Conservation (phyloP, 1,284 basidiomycete species). For the Leccinum fallax region DNA sequence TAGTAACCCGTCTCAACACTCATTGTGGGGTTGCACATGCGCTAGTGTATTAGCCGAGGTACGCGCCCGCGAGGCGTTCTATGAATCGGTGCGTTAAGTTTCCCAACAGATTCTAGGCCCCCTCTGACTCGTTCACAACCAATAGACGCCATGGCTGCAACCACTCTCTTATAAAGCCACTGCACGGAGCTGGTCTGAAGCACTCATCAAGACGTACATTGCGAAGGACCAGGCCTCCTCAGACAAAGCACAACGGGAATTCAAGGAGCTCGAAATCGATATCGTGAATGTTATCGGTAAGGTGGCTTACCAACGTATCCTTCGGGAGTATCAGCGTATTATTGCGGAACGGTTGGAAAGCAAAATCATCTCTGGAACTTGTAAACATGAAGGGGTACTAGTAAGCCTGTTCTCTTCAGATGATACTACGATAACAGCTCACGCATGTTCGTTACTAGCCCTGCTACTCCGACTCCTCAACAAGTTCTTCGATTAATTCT, state of each 20-base stretch:
- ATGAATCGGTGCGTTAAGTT: not conserved
- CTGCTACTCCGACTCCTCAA: too few relatives aligned
- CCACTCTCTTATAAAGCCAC: not conserved
- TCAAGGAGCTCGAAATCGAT: not conserved
- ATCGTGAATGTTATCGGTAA: too few relatives aligned
- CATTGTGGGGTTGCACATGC: not conserved
- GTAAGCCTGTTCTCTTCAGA: too few relatives aligned
- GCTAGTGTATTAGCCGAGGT: not conserved
- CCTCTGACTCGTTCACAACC: not conserved
- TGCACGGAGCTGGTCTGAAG: not conserved
- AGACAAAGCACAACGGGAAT: not conserved
- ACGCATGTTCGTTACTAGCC: too few relatives aligned
- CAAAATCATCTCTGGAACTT: not conserved
- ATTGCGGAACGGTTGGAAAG: not conserved
- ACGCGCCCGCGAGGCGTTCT: not conserved
- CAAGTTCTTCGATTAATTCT: too few relatives aligned
- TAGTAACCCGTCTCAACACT: not conserved
- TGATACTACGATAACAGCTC: too few relatives aligned
- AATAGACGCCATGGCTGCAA: not conserved
- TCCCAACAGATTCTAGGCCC: not conserved
- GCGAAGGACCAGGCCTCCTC: not conserved
- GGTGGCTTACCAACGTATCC: too few relatives aligned
- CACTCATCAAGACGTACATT: not conserved
- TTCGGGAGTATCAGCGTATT: not conserved
- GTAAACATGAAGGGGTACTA: too few relatives aligned